Conservation (phyloP, 2,329 filamentous ascomycete species). For the Cryphonectria naterciae region DNA sequence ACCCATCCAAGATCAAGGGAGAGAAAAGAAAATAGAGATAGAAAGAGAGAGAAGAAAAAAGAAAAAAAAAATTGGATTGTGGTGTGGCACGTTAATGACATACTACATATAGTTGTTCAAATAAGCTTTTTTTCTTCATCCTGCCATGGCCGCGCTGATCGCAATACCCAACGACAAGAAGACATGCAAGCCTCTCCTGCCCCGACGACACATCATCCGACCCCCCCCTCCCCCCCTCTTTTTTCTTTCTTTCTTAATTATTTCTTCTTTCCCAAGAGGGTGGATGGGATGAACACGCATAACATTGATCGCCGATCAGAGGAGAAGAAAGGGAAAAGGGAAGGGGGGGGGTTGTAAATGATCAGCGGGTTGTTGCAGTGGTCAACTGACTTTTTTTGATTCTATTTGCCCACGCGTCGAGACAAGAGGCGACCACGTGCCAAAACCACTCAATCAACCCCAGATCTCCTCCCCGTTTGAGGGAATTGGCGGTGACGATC, state of each 20-base stretch:
- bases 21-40: too few species aligned
- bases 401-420: background rate
- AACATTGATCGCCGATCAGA: background rate
- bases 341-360: background rate
- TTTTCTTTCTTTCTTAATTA: background rate
- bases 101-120: background rate
- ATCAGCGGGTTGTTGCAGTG: background rate
- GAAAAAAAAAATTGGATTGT: background rate
- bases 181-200: too few species aligned
- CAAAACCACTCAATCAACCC: background rate
- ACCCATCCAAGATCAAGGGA: background rate
- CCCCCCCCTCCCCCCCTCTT: background rate
- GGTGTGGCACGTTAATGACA: background rate
- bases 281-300: background rate
- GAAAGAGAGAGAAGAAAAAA: background rate
- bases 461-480: background rate
- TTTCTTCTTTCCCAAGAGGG: background rate
- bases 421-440: background rate
- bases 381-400: background rate
- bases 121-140: background rate
- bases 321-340: background rate
- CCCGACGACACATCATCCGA: background rate
- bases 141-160: background rate
- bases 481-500: conserved; percentile 13
- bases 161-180: background rate